Conservation (phyloP, 108 stramenopile genomes). For the Pseudonitzschia multiseries region DNA sequence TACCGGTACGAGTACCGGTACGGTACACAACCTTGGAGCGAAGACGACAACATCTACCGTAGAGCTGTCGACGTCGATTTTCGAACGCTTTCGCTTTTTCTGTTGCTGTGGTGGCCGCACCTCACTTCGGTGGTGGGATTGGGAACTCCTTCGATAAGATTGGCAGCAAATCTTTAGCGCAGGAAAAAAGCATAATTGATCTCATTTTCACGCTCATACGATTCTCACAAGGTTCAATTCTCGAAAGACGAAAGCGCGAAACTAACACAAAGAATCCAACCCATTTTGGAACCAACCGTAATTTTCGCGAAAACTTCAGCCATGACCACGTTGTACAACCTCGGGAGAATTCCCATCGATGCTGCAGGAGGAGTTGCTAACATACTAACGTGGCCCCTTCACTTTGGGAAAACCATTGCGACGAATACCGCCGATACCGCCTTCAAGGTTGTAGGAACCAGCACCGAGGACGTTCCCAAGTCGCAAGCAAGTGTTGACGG, state of each 20-base stretch:
- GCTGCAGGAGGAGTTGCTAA: neutral
- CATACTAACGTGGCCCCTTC: neutral
- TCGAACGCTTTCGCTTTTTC: neutral
- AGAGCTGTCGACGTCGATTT: neutral
- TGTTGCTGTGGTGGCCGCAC: neutral
- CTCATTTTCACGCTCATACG: too few species aligned
- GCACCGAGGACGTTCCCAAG: neutral
- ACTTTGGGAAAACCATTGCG: neutral
- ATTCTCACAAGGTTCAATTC: too few species aligned
- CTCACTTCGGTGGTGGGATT: too few species aligned
- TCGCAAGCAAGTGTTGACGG: neutral
- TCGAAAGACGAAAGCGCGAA: too few species aligned
- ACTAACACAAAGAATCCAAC: too few species aligned
- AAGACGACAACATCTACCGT: too few species aligned
- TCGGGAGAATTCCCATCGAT: neutral
- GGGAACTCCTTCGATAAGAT: too few species aligned
- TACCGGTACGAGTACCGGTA: too few species aligned
- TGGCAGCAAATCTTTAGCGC: too few species aligned
- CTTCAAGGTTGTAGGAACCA: conserved; percentile 1
- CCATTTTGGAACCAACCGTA: neutral
- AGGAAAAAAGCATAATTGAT: too few species aligned
- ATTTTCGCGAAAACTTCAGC: neutral
- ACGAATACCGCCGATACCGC: neutral
- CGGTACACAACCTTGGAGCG: too few species aligned
- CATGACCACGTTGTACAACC: neutral